Evolutionary conservation across 2,329 filamentous ascomycete species (phyloP), one percentile per base, ranked within the genome.

Genomic region (Fusarium guadeloupense): DNA sequence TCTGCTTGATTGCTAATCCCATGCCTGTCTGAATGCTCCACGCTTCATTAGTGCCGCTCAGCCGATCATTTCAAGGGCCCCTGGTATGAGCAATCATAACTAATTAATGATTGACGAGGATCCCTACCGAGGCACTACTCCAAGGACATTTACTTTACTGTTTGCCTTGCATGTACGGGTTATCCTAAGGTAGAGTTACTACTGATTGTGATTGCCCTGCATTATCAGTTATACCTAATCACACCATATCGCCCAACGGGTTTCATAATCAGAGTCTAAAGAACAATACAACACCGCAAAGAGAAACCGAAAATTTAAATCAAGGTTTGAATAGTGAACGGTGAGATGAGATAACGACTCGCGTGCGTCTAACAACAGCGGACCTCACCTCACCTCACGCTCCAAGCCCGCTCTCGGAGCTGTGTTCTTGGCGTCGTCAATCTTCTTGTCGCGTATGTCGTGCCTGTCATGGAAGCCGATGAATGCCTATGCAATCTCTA

Each of bases 41-140:
- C 20, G 39, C 48, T 63, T 49, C 44, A 30, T 52, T 53, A 35
- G 58, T 46, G 59, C 59, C 60, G 38, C 43, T 41, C 20, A 51
- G 47, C 39, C 48, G 51, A 50, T 62, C 46, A 57, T 39, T 58
- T 26, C 58, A 33, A 31, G 44, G 51, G 14, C 37, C 44, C 30
- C 55, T 25, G 35, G 46, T n/a, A 33, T 17, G 13, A 38, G 30
- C 46, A 45, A 53, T 41, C 55, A 44, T 35, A 54, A 28, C 17
- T 19, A 19, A n/a, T 26, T 46, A 23, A 35, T 50, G 34, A 28
- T 56, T 23, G 20, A 43, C 26, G 19, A 19, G 34, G 34, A 14
- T n/a, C 3, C 9, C 25, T 12, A 26, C n/a, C n/a, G n/a, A n/a
- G n/a, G n/a, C n/a, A n/a, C n/a, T n/a, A n/a, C n/a, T n/a, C n/a